phyloP scores from a whole-genome alignment of 2,329 filamentous ascomycete genomes.

The Elsinoe necatrix region DNA sequence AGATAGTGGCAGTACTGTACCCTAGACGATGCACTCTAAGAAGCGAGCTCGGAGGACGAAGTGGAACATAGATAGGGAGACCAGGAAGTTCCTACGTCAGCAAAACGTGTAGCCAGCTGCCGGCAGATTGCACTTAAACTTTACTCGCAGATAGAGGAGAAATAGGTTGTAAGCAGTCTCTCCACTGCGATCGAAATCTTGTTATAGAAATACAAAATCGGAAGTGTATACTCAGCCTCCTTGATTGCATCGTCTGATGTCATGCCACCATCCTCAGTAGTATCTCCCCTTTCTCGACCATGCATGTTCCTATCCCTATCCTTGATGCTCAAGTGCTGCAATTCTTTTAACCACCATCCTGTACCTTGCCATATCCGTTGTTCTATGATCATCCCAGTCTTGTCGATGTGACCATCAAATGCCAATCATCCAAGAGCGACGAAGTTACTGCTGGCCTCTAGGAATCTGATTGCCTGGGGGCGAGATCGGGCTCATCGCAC shows the following conservation, averaged over 20 bases:
- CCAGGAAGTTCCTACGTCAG: no score
- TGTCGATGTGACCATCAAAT: no score
- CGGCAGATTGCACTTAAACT: neutral
- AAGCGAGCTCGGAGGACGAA: no score
- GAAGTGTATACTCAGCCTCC: constrained; percentile 8
- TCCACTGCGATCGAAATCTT: neutral
- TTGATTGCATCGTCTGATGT: neutral
- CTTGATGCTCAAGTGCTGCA: neutral
- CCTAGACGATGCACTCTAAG: no score
- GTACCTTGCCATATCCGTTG: neutral
- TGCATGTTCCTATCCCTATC: neutral
- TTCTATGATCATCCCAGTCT: neutral
- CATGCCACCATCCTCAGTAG: neutral
- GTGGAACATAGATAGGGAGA: no score
- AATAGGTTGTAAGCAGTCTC: neutral
- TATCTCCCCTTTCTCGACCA: neutral
- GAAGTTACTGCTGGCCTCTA: neutral
- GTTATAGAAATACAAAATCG: neutral
- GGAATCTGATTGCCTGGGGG: neutral
- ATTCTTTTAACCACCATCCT: neutral
- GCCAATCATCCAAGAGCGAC: no score
- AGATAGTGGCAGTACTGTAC: no score
- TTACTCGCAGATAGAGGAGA: neutral
- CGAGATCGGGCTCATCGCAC: constrained; percentile 2
- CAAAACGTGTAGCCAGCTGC: no score